Percentiles rank a stretch among this genome's conserved stretches.
Evolutionary conservation across 257 asterid species (phyloP).

Genomic region (Cinchona pubescens): DNA sequence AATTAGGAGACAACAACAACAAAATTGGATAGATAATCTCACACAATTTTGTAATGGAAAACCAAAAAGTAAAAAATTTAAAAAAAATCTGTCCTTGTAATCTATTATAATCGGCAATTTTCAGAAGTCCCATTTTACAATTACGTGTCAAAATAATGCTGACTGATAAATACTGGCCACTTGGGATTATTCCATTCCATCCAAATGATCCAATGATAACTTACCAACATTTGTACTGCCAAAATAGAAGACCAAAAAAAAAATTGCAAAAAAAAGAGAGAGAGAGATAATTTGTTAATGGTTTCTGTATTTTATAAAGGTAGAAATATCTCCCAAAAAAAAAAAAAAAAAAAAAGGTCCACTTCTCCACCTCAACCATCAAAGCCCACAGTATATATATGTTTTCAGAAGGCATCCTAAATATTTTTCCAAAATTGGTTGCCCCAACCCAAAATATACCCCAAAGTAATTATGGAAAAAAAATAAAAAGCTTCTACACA

Average conservation of each 20-base stretch:
- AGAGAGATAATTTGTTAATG: background rate
- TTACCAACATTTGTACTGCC: background rate
- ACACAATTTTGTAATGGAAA: too few relatives aligned
- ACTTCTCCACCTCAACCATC: background rate
- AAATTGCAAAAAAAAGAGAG: too few relatives aligned
- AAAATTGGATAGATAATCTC: too few relatives aligned
- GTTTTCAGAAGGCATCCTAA: constrained; percentile 18
- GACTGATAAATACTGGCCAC: background rate
- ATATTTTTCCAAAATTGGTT: constrained; percentile 32
- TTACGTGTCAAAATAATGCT: background rate
- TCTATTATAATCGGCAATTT: background rate
- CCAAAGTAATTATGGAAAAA: background rate
- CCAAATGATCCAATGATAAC: too few relatives aligned
- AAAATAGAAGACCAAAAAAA: background rate
- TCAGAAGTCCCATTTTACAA: background rate
- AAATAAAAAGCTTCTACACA: constrained; percentile 24
- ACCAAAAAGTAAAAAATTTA: too few relatives aligned
- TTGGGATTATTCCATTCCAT: background rate
- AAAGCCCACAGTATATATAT: background rate
- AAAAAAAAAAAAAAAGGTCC: background rate
- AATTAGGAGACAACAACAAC: too few relatives aligned
- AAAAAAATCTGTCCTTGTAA: too few relatives aligned
- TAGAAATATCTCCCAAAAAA: background rate
- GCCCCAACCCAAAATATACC: constrained; percentile 6
- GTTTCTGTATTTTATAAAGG: constrained; percentile 5